These are phyloP conservation scores for Sclerotinia subarctica DNA, from an alignment of 2,329 filamentous ascomycete genomes.

Conservation along the genomic window DNA sequence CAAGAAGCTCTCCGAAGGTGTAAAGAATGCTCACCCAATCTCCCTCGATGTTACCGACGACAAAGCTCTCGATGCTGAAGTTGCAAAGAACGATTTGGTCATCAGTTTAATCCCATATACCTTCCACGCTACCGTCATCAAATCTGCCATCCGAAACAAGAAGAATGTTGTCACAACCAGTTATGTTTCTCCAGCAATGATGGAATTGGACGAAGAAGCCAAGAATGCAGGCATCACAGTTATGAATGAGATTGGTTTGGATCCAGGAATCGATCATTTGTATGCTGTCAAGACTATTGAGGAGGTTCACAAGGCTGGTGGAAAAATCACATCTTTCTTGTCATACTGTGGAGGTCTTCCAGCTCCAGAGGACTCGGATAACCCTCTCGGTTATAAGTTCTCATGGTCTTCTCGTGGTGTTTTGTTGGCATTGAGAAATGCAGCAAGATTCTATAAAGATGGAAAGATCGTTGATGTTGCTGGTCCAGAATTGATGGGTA, in stretches of 20 bases:
- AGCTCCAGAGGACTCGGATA: slow-evolving; percentile 71
- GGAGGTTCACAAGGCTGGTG: slow-evolving; percentile 80
- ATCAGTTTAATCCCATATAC: slow-evolving; percentile 89
- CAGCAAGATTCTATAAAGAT: slow-evolving; percentile 78
- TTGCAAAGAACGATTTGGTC: slow-evolving; percentile 75
- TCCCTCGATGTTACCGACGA: slow-evolving; percentile 80
- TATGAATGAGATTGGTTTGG: slow-evolving; percentile 88
- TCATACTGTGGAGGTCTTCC: slow-evolving; percentile 82
- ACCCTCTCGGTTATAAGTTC: slow-evolving; percentile 93
- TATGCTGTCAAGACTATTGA: slow-evolving; percentile 86
- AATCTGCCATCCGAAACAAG: slow-evolving; percentile 88
- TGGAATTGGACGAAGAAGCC: slow-evolving; percentile 75
- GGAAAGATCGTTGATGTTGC: slow-evolving; percentile 68
- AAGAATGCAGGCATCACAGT: slow-evolving; percentile 94
- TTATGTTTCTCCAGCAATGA: slow-evolving; percentile 90
- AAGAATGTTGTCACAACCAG: slow-evolving; percentile 95
- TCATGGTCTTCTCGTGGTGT: slow-evolving; percentile 67
- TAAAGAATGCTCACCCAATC: slow-evolving; percentile 50
- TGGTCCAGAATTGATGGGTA: slow-evolving; percentile 71
- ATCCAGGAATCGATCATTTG: slow-evolving; percentile 67
- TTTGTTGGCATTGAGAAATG: slow-evolving; percentile 79
- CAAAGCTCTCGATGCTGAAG: slow-evolving; percentile 72
- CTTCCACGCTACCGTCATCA: slow-evolving; percentile 84
- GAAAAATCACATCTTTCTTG: slow-evolving; percentile 69
- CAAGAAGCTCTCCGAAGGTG: slow-evolving; percentile 68